A percentile compares a stretch with the other conserved stretches of the same genome.
Evolutionary conservation across 2,329 filamentous ascomycete genomes (phyloP).

Genomic region (Pseudocercospora eumusae): DNA sequence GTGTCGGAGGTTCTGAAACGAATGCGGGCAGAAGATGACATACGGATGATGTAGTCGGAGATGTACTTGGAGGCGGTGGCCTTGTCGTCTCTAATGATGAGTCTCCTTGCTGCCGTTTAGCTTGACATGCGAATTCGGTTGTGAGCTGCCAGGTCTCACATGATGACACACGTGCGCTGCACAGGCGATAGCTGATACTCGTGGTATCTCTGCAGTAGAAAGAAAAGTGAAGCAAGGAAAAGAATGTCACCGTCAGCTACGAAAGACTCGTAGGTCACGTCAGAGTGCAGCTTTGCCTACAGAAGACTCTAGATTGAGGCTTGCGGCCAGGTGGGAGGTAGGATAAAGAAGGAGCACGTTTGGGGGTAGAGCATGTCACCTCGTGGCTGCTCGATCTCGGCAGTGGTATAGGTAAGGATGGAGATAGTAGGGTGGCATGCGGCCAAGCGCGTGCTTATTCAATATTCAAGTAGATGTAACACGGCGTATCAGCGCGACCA

Average conservation of each 20-base stretch:
- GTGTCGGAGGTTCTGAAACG: not conserved
- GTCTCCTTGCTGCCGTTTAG: constrained; percentile 61
- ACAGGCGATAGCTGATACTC: not conserved
- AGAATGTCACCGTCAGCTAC: constrained; percentile 12
- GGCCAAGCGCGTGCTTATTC: constrained; percentile 1
- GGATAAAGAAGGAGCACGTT: constrained; percentile 11
- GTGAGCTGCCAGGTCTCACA: constrained; percentile 19
- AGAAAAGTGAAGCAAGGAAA: constrained; percentile 13
- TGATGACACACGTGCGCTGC: constrained; percentile 9
- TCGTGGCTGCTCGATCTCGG: constrained; percentile 21
- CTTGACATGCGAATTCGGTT: not conserved
- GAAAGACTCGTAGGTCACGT: constrained; percentile 13
- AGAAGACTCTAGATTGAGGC: not conserved
- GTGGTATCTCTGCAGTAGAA: not conserved
- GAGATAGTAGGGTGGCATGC: constrained; percentile 5
- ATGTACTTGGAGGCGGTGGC: constrained; percentile 71
- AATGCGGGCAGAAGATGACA: constrained; percentile 29
- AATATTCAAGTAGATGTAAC: not conserved
- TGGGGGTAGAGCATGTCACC: constrained; percentile 16
- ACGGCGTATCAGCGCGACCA: constrained; percentile 10
- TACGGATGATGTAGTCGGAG: constrained; percentile 76
- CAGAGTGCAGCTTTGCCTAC: constrained; percentile 14
- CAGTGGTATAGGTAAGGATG: constrained; percentile 11
- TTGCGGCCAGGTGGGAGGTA: constrained; percentile 6
- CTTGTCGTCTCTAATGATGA: constrained; percentile 77